Evolutionary conservation across 768 basidiomycete genomes (phyloP).

Genomic region (Lactifluus rugatus): DNA sequence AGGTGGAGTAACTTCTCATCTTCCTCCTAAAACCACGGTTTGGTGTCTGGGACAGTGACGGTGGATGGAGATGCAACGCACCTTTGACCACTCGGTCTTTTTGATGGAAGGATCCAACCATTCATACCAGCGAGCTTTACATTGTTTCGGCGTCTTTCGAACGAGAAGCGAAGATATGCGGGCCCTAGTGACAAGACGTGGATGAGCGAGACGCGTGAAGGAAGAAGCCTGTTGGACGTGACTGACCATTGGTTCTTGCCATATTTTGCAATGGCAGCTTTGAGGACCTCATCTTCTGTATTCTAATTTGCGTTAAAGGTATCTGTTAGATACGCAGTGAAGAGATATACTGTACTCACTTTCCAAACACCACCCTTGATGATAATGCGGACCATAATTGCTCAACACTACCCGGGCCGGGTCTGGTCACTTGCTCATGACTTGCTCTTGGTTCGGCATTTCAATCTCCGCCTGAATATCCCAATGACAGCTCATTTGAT

Average conservation of each 20-base stretch:
- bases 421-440: background rate
- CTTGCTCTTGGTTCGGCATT: background rate
- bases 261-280: slow-evolving; percentile 97
- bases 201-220: slow-evolving; percentile 3
- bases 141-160: slow-evolving; percentile 98
- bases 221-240: background rate
- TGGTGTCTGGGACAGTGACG: background rate
- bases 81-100: slow-evolving; percentile 99
- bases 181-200: slow-evolving; percentile 49
- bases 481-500: background rate
- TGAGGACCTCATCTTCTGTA: slow-evolving; percentile 96
- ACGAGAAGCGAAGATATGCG: slow-evolving; percentile 96
- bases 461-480: slow-evolving; percentile 4
- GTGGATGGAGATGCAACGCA: slow-evolving; percentile 25
- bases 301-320: slow-evolving; percentile 39
- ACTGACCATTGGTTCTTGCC: slow-evolving; percentile 89
- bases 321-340: background rate
- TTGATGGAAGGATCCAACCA: slow-evolving; percentile 99
- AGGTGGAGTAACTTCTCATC: slow-evolving; percentile 97
- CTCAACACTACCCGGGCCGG: background rate
- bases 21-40: slow-evolving; percentile 53
- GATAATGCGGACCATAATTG: slow-evolving; percentile 73
- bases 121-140: slow-evolving; percentile 98
- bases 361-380: slow-evolving; percentile 93
- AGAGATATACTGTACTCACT: slow-evolving; percentile 32